Base-by-base conservation (phyloP, 208 protist genomes). In the Leishmania aethiopica region DNA sequence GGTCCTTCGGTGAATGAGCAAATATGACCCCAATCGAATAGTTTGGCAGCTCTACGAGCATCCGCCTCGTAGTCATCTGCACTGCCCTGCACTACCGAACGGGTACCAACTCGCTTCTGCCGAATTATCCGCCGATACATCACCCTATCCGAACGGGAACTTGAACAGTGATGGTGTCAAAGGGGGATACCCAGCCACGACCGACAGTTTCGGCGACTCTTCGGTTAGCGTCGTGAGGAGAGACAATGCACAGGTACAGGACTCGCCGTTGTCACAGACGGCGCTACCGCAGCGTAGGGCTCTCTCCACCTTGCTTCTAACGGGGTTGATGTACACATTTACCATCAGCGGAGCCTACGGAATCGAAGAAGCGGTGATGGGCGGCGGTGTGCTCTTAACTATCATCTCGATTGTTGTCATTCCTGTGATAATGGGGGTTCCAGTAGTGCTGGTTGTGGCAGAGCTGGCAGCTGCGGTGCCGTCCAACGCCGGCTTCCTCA, bases 281-380 rank as follows among this genome's bases (percentile, higher is more conserved):
- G 75, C 57, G 13, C n/a, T 5, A 64, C 49, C 28, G 45, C 67
- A 49, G 57, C 69, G 74, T 45, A 86, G 67, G 45, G 45, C 75
- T 35, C 89, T 95, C 51, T 94, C 91, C 6, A 82, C 89, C 59
- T 28, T 94, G 47, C 84, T 97, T 77, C 81, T 97, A 11, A 90
- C 90, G n/a, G 94, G 89, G 1, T 80, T 95, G 17, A 97, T 95
- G 92, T 96, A 96, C 83, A 92, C 90, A n/a, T 92, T 92, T 59
- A 93, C 94, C 37, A 93, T 91, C 64, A 90, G 88, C 80, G 91
- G 94, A 17, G 90, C 90, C 6, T 95, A 96, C 82, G 91, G 92
- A 6, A 93, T 96, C 47, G 94, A 97, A 79, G 91, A 97, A 75
- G 94, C 92, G n/a, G 92, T 95, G 35, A 79, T 92, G 84, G 92